Evolutionary conservation across 208 protist species (phyloP), one percentile per base, ranked within the genome.

Genomic region (Leishmania amazonensis): DNA sequence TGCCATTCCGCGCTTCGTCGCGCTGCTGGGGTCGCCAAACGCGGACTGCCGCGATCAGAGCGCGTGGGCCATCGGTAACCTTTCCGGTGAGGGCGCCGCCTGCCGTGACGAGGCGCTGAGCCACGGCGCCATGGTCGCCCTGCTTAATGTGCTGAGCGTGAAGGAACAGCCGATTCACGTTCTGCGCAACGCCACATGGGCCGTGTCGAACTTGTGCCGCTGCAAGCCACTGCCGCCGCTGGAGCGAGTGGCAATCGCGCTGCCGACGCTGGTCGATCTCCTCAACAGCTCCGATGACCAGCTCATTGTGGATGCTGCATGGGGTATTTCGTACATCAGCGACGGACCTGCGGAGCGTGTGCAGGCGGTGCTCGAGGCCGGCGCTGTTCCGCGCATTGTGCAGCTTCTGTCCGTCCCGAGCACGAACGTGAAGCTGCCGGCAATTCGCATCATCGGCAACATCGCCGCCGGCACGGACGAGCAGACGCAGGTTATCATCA

Each of bases 21-120:
- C 90, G 35, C 93, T 99, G 47, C 90, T 99, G 28, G 60, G 49
- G 53, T 99, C 95, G 28, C 83, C 88, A 42, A 90, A 96, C 85
- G 53, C 83, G 9, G 98, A 99, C 80, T 99, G 99, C 75, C 90
- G 93, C 31, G 99, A 99, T 82, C 99, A 99, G 94, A 93, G 95
- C n/a, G 96, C 99, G 24, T 99, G 99, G 99, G 99, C 99, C 15
- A 90, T 99, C 24, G 99, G 99, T 76, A 99, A 99, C 91, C 97
- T 99, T 84, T 99, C 99, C 28, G 99, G 99, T 74, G 99, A 99
- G 80, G 95, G 91, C 9, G 87, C 94, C 5, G 42, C 82, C 53
- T 99, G 88, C 85, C 94, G 99, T 40, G 98, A 99, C 85, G 81
- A 91, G 65, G 94, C 99, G 5, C 87, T 99, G 24, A 76, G 79